Conservation (phyloP, 768 basidiomycete genomes). For the Exsudoporus frostii region DNA sequence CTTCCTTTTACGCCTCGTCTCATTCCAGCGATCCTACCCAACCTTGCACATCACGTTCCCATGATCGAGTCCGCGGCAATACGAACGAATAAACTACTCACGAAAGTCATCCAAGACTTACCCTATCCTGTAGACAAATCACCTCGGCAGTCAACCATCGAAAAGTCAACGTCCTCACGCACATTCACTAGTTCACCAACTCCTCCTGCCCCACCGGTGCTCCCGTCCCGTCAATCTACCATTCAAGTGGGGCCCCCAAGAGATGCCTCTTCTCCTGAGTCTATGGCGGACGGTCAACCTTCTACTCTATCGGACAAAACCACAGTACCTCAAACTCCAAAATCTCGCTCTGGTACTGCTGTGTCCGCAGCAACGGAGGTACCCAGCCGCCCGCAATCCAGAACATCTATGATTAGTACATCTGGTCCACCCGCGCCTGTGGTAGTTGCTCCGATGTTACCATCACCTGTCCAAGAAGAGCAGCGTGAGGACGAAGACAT, state of each 20-base stretch:
- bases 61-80: constrained; percentile 87
- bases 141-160: constrained; percentile 20
- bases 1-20: constrained; percentile 92
- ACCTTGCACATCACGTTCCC: constrained; percentile 86
- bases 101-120: constrained; percentile 80
- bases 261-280: constrained; percentile 51
- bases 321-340: constrained; percentile 34
- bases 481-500: constrained; percentile 63
- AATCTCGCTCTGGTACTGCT: constrained; percentile 25
- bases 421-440: constrained; percentile 34
- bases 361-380: constrained; percentile 28
- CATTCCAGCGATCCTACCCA: constrained; percentile 89
- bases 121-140: constrained; percentile 64
- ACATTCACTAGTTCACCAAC: constrained; percentile 54
- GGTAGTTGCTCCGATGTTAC: constrained; percentile 26
- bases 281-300: constrained; percentile 32
- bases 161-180: constrained; percentile 36
- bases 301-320: constrained; percentile 36
- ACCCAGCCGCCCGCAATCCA: constrained; percentile 63
- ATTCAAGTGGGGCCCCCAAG: constrained; percentile 39
- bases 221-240: constrained; percentile 50
- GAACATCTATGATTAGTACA: constrained; percentile 46
- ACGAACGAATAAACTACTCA: constrained; percentile 81
- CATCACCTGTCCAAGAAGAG: constrained; percentile 29
- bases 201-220: constrained; percentile 39